A percentile compares a stretch with the other conserved stretches of the same genome.
Conservation (phyloP, 345 rosid genomes). For the Eucalyptus erythrocorys region DNA sequence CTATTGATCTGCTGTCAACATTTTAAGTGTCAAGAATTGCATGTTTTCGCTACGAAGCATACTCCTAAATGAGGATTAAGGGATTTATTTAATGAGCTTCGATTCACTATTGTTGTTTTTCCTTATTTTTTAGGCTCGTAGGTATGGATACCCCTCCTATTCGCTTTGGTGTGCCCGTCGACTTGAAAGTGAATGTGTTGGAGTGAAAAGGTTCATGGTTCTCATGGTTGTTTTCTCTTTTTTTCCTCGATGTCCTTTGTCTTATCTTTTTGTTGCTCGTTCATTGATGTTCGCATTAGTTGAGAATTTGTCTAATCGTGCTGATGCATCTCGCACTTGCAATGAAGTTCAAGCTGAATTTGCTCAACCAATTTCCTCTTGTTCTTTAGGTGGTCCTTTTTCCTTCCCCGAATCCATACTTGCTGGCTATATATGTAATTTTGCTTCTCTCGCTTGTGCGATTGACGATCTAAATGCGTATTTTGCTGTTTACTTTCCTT, state of each 20-base stretch:
- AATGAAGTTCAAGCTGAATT: too few species aligned
- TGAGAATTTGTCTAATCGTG: not conserved
- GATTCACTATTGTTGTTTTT: too few species aligned
- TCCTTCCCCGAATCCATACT: not conserved
- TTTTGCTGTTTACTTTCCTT: not conserved
- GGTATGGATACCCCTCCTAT: too few species aligned
- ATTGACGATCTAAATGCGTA: not conserved
- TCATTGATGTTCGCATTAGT: not conserved
- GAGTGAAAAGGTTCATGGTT: too few species aligned
- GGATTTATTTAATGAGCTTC: too few species aligned
- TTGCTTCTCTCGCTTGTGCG: not conserved
- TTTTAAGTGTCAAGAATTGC: too few species aligned
- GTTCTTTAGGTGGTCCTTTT: not conserved
- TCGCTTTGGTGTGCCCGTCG: too few species aligned
- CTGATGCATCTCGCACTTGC: not conserved
- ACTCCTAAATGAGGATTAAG: too few species aligned
- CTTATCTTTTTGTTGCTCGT: not conserved
- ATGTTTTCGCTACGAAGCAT: too few species aligned
- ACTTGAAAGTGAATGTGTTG: too few species aligned
- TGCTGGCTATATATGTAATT: not conserved
- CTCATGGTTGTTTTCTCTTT: not conserved
- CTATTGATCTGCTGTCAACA: too few species aligned
- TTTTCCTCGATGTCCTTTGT: not conserved
- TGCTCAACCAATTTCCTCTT: not conserved
- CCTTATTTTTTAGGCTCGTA: too few species aligned